These are phyloP conservation scores for Ophiorrhiza pumila DNA, from an alignment of 257 asterid genomes.

Conservation along the genomic window DNA sequence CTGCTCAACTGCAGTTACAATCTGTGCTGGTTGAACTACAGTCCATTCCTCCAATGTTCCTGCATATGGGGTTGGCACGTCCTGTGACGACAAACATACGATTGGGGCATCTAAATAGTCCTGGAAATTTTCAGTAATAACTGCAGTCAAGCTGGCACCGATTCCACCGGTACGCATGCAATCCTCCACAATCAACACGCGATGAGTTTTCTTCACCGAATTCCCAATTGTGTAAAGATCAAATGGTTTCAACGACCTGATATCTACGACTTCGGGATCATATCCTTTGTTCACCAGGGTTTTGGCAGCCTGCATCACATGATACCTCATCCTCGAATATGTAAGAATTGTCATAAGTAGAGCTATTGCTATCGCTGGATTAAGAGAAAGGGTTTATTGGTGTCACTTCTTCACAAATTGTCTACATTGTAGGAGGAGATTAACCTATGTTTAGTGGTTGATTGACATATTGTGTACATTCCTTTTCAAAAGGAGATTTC, in stretches of 20 bases:
- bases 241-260: conserved; percentile 79
- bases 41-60: conserved; percentile 79
- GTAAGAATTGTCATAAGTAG: conserved; percentile 54
- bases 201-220: conserved; percentile 78
- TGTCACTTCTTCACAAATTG: background rate
- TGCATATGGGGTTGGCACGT: conserved; percentile 84
- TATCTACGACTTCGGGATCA: conserved; percentile 85
- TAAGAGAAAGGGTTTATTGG: background rate
- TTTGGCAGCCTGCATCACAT: conserved; percentile 87
- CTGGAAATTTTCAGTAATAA: conserved; percentile 64
- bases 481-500: background rate
- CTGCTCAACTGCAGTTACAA: conserved; percentile 81
- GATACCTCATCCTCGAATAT: conserved; percentile 86
- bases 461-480: background rate
- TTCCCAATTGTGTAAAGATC: conserved; percentile 74
- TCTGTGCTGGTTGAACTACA: conserved; percentile 78
- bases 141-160: conserved; percentile 79
- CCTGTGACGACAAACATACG: conserved; percentile 74
- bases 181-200: conserved; percentile 75
- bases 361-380: background rate
- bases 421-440: background rate
- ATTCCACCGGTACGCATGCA: conserved; percentile 95
- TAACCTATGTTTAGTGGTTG: background rate
- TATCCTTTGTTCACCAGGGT: conserved; percentile 71
- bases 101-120: conserved; percentile 81